Percentiles rank a stretch among this genome's conserved stretches.
Evolutionary conservation across 2,329 filamentous ascomycete species (phyloP).

Genomic region (Cryphonectria parasitica): DNA sequence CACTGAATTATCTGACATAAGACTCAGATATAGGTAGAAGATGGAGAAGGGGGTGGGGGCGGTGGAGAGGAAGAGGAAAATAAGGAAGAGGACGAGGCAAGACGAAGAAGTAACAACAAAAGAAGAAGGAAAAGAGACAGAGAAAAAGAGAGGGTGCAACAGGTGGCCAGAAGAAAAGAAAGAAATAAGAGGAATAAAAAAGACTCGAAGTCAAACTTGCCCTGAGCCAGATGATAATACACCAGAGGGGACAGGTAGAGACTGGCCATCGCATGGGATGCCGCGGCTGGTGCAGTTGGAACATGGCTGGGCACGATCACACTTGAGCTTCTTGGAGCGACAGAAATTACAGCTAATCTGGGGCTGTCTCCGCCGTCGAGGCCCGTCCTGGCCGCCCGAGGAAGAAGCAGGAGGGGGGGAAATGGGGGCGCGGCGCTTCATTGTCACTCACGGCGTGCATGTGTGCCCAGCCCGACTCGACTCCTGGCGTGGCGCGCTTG

Average conservation of each 20-base stretch:
- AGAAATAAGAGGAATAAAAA: not conserved
- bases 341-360: conserved; percentile 40
- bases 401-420: not conserved
- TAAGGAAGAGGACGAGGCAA: not conserved
- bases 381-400: not conserved
- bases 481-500: not conserved
- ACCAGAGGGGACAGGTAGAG: conserved; percentile 2
- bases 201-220: not conserved
- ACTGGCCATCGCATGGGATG: conserved; percentile 33
- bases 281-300: conserved; percentile 36
- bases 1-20: not conserved
- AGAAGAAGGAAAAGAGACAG: not conserved
- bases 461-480: not conserved
- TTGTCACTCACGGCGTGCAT: not conserved
- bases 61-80: not conserved
- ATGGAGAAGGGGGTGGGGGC: not conserved
- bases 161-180: not conserved
- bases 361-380: conserved; percentile 34
- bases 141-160: no score
- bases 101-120: no score
- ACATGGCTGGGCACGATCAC: conserved; percentile 37
- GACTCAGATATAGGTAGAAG: not conserved
- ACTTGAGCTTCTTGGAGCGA: conserved; percentile 41
- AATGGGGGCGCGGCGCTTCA: conserved; percentile 21
- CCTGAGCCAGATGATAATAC: not conserved